Conservation (phyloP, 805 yeast genomes). For the Cyberlindnera suaveolens region DNA sequence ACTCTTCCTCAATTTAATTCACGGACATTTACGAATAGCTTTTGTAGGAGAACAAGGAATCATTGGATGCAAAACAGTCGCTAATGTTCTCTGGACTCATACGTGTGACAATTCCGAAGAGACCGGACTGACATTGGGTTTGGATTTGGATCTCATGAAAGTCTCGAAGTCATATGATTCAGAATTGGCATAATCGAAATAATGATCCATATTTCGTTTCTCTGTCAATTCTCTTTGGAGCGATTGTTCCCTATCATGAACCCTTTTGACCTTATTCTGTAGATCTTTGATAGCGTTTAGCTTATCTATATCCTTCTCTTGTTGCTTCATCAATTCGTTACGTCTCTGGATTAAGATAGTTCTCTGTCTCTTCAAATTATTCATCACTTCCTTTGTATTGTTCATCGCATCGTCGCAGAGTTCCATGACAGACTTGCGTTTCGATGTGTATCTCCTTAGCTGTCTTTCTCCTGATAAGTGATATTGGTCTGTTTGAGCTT, state of each 20-base stretch:
- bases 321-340: constrained; percentile 10
- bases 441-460: constrained; percentile 10
- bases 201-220: constrained; percentile 5
- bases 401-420: constrained; percentile 23
- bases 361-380: constrained; percentile 20
- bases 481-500: constrained; percentile 14
- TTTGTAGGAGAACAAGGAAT: too few species aligned
- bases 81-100: too few species aligned
- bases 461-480: not conserved
- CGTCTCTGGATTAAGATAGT: constrained; percentile 14
- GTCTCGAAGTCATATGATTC: constrained; percentile 14
- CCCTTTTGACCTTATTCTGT: constrained; percentile 10
- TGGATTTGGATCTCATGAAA: constrained; percentile 12
- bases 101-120: not conserved
- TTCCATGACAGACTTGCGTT: constrained; percentile 14
- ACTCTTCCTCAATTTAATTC: not conserved
- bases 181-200: constrained; percentile 18
- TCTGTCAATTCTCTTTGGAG: constrained; percentile 4
- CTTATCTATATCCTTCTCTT: constrained; percentile 9
- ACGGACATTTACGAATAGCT: not conserved
- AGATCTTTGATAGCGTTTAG: constrained; percentile 7
- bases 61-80: too few species aligned
- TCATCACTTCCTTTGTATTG: constrained; percentile 17
- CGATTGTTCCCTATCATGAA: constrained; percentile 6
- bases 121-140: constrained; percentile 1